These are phyloP conservation scores for Periconia sp. DNA, from an alignment of 2,329 filamentous ascomycete genomes.

Conservation along the genomic window DNA sequence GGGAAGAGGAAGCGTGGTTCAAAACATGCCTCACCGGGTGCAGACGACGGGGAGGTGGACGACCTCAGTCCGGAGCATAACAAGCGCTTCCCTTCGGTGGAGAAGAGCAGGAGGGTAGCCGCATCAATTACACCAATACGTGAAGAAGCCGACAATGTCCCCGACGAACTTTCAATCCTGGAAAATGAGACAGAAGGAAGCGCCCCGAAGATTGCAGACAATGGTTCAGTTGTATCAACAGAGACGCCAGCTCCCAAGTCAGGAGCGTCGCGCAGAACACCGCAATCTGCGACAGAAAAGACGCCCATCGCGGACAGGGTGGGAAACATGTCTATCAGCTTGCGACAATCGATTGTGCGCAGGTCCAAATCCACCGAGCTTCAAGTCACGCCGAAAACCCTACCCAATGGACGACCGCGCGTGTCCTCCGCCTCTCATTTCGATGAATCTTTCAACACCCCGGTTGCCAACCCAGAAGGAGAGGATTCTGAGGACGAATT, in stretches of 20 bases:
- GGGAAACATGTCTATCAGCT: constrained; percentile 10
- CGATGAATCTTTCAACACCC: constrained; percentile 15
- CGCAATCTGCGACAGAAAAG: constrained; percentile 1
- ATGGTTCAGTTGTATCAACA: constrained; percentile 7
- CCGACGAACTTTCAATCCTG: constrained; percentile 31
- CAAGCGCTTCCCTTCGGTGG: constrained; percentile 26
- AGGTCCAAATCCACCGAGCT: constrained; percentile 25
- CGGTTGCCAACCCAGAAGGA: constrained; percentile 12
- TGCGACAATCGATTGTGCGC: constrained; percentile 10
- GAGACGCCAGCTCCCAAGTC: constrained; percentile 1
- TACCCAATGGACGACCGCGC: constrained; percentile 14
- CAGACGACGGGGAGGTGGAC: constrained; percentile 29
- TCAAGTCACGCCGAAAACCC: constrained; percentile 27
- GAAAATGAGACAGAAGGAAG: constrained; percentile 19
- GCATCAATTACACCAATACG: constrained; percentile 24
- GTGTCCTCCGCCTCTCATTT: constrained; percentile 14
- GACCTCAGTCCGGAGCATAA: constrained; percentile 36
- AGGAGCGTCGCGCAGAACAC: constrained; percentile 4
- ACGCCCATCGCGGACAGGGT: constrained; percentile 10
- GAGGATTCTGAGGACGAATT: constrained; percentile 34
- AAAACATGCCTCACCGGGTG: constrained; percentile 11
- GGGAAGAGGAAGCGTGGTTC: constrained; percentile 39
- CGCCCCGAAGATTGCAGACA: constrained; percentile 8
- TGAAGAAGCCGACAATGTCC: constrained; percentile 27
- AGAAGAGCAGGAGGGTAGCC: constrained; percentile 28